Evolutionary conservation across 1,284 basidiomycete genomes (phyloP), one percentile per base, ranked within the genome.

Genomic region (Papiliotrema laurentii): DNA sequence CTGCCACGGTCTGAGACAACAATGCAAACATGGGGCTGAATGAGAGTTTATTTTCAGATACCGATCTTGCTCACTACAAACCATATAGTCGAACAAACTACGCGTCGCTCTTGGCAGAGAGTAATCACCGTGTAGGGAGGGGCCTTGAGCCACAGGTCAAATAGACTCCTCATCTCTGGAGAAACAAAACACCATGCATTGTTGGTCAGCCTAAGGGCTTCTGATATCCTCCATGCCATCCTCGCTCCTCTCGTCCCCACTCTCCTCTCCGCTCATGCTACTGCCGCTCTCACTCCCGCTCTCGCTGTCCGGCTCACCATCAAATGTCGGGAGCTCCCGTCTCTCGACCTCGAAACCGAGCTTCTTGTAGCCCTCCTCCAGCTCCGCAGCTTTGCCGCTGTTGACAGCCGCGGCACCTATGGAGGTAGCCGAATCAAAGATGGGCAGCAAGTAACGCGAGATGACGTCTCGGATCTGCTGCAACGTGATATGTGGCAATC

Each of bases 341-440:
- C 80, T 79, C 66, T 89, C 84, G 33, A 94, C 86, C 18, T 83
- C 78, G 63, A 88, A 98, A 1, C 94, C 94, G 21, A 79, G 74
- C 41, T 75, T 74, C 31, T 72, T 74, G 49, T 97, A 77, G 16
- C 81, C 82, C 38, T 80, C 76, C 26, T 78, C 79, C 47, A 94
- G 86, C 56, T 85, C 81, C 25, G 85, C 83, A 0, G 82, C 80
- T 69, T 92, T 93, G 10, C 84, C 82, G 18, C 88, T 84, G 7
- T 89, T 83, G 19, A 88, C 86, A 5, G 91, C 85, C 5, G 91
- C 83, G 16, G 90, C 84, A 0, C 84, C 87, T 22, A 91, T 80
- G 2, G 89, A 90, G 0, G 83, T 81, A 3, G 79, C 75, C 0
- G 92, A 69, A 56, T 87, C 81, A 72, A 99, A 98, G 44, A 98